Evolutionary conservation across 2,329 filamentous ascomycete species (phyloP), one percentile per base, ranked within the genome.

Genomic region (Penicillium fuscoglaucum): DNA sequence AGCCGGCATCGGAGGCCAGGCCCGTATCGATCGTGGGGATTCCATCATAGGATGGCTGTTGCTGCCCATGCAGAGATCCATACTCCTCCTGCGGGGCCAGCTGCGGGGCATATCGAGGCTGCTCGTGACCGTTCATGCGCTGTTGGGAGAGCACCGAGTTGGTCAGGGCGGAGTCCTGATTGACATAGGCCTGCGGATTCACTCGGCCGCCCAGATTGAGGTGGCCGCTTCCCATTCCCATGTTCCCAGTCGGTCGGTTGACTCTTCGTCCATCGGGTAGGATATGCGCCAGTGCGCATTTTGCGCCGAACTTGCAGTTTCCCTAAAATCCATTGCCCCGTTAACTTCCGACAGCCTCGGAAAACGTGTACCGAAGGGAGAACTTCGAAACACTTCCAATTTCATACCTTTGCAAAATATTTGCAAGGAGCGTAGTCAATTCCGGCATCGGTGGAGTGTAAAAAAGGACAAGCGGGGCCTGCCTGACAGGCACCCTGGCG

Each of bases 241-340:
- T 72, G 57, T 75, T 75, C 47, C 77, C 71, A 66, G 78, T 80
- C 33, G 89, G 80, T 83, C 90, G 79, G 77, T 97, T 97, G 73
- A 98, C 91, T 72, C 93, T 87, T 69, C 91, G 88, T 60, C 95
- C 95, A 76, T 98, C 93, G 67, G 93, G 92, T 49, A 97, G 87
- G 70, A 98, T 90, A 77, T 99, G 95, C 65, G 96, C 91, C 72
- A 98, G 91, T 71, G 93, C 93, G 82, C 95, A 99, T 78, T 98
- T 98, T 63, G 91, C 90, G 62, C 95, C 95, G 75, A 98, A 99
- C 77, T 98, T 98, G 87, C 95, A 99, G 78, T 97, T 97, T 66
- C 95, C 95, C 91, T 97, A 69, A 53, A 58, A 33, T 33, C 15
- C 29, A 57, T 21, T 44, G 39, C 52, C 69, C 63, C 68, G 71